These are phyloP conservation scores for Lophiotrema nucula DNA, from an alignment of 495 filamentous ascomycete genomes.

Conservation along the genomic window DNA sequence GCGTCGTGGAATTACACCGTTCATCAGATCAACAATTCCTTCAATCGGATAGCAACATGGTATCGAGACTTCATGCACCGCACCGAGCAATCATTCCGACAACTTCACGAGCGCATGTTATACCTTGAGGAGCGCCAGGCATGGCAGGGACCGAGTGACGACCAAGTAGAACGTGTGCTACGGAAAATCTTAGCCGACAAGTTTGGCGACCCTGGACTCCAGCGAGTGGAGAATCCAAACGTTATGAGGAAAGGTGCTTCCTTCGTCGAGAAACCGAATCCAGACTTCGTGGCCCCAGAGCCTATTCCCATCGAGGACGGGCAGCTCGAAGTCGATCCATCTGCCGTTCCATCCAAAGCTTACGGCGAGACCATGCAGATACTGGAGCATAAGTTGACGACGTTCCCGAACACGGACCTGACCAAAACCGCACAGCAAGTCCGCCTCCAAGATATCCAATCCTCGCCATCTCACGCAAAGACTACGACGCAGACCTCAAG, in stretches of 20 bases:
- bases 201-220: constrained; percentile 4
- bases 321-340: constrained; percentile 14
- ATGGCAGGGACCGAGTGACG: constrained; percentile 16
- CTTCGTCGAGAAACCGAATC: constrained; percentile 9
- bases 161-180: constrained; percentile 21
- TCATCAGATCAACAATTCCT: constrained; percentile 15
- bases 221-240: constrained; percentile 3
- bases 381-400: constrained; percentile 3
- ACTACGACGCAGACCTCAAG: no score
- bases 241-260: neutral
- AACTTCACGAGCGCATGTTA: constrained; percentile 15
- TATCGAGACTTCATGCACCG: constrained; percentile 22
- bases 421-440: no score
- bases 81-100: constrained; percentile 19
- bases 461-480: no score
- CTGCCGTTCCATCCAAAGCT: constrained; percentile 7
- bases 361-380: constrained; percentile 12
- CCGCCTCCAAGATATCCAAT: no score
- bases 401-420: constrained; percentile 13
- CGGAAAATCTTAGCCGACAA: constrained; percentile 22
- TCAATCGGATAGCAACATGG: constrained; percentile 14
- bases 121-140: constrained; percentile 22
- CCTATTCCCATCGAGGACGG: constrained; percentile 11
- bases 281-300: neutral
- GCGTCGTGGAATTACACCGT: constrained; percentile 20